These are phyloP conservation scores for Pythium guiyangense DNA, from an alignment of 352 stramenopile genomes.

Conservation along the genomic window DNA sequence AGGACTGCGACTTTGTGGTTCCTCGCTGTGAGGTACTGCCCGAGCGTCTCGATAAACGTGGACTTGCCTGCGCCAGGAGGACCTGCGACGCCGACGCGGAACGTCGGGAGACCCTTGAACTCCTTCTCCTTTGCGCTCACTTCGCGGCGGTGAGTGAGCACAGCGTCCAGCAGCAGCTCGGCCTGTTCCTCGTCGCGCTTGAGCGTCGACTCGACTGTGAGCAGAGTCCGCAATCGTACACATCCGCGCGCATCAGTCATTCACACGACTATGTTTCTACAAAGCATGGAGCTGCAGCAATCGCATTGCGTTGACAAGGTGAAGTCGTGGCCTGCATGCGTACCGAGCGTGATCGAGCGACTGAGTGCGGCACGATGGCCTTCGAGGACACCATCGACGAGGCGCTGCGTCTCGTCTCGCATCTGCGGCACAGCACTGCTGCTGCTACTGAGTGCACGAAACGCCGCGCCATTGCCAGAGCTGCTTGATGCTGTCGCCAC, in stretches of 20 bases:
- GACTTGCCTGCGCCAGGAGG: constrained; percentile 96
- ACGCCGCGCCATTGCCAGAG: background rate
- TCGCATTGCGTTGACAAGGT: constrained; percentile 4
- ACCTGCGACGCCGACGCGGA: constrained; percentile 89
- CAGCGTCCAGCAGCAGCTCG: constrained; percentile 83
- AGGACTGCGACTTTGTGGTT: constrained; percentile 92
- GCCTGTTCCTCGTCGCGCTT: constrained; percentile 73
- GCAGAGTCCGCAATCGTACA: background rate
- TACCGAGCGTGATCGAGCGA: constrained; percentile 72
- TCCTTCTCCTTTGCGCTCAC: constrained; percentile 20
- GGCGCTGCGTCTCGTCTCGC: constrained; percentile 35
- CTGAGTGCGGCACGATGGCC: constrained; percentile 64
- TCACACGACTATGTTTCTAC: background rate
- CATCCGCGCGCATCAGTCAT: background rate
- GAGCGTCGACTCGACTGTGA: constrained; percentile 70
- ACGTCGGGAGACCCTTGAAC: constrained; percentile 35
- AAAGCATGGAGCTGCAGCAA: background rate
- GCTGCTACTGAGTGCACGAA: background rate
- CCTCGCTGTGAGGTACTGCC: constrained; percentile 77
- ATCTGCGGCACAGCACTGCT: constrained; percentile 14
- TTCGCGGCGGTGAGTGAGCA: constrained; percentile 61
- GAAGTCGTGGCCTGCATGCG: background rate
- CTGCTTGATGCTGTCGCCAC: background rate
- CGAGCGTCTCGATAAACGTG: constrained; percentile 96
- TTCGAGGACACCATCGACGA: constrained; percentile 48